phyloP scores from a whole-genome alignment of 2,329 filamentous ascomycete genomes.

The Ophiocordyceps australis region DNA sequence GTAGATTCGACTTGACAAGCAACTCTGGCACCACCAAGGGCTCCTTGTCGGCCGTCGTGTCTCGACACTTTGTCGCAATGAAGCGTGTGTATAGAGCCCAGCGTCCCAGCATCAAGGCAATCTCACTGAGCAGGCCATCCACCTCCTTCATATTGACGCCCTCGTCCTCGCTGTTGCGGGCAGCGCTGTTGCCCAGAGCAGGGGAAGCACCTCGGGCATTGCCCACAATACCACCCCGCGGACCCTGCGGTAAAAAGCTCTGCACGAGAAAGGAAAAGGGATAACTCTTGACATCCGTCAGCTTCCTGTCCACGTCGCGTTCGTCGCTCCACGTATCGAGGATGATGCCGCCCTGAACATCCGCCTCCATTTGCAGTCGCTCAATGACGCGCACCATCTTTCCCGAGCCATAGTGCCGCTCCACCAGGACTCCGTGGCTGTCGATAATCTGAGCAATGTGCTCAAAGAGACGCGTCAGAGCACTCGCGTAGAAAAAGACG shows the following conservation, averaged over 20 bases:
- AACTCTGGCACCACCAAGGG: slow-evolving; percentile 53
- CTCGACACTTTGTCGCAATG: slow-evolving; percentile 64
- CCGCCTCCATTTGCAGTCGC: slow-evolving; percentile 80
- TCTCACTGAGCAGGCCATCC: slow-evolving; percentile 72
- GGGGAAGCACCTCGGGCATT: slow-evolving; percentile 62
- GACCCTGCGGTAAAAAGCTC: slow-evolving; percentile 66
- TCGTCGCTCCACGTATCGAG: slow-evolving; percentile 94
- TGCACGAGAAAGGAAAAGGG: slow-evolving; percentile 94
- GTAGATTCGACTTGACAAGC: slow-evolving; percentile 60
- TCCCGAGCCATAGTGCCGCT: slow-evolving; percentile 80
- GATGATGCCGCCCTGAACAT: slow-evolving; percentile 90
- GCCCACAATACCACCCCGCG: slow-evolving; percentile 36
- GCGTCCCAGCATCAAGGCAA: slow-evolving; percentile 76
- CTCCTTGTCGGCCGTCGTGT: slow-evolving; percentile 31
- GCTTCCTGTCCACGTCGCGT: slow-evolving; percentile 60
- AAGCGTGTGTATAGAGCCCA: slow-evolving; percentile 92
- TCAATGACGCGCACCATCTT: slow-evolving; percentile 95
- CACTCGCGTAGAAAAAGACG: slow-evolving; percentile 79
- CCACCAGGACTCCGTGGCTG: slow-evolving; percentile 74
- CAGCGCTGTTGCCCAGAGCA: slow-evolving; percentile 38
- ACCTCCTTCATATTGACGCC: slow-evolving; percentile 94
- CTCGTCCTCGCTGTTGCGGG: slow-evolving; percentile 65
- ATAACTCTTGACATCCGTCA: slow-evolving; percentile 95
- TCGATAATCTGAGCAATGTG: slow-evolving; percentile 96
- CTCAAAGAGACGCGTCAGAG: slow-evolving; percentile 83